Evolutionary conservation across 345 rosid genomes (phyloP).

Genomic region (Psidium friedrichsthalianum): DNA sequence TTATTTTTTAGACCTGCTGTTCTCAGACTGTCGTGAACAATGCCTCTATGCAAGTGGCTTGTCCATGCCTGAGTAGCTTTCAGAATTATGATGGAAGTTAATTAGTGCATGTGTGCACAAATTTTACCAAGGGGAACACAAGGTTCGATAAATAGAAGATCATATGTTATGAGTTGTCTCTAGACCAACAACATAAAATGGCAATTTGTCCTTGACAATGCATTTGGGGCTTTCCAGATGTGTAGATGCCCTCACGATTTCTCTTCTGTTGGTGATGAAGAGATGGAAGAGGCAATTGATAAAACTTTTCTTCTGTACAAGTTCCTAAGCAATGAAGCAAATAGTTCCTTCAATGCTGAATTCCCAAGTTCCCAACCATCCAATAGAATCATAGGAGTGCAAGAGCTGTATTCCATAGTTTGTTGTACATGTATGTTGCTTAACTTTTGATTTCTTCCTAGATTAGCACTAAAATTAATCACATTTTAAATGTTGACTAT

Average conservation of each 20-base stretch:
- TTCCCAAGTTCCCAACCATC: neutral
- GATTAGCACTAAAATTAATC: neutral
- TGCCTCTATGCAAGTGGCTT: neutral
- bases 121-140: neutral
- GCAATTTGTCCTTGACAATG: neutral
- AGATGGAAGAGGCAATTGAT: neutral
- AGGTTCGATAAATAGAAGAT: neutral
- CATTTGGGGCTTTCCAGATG: neutral
- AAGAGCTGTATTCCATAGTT: neutral
- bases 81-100: neutral
- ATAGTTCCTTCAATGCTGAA: neutral
- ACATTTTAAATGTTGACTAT: neutral
- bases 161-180: neutral
- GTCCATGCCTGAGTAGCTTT: neutral
- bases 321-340: neutral
- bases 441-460: neutral
- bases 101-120: neutral
- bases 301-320: neutral
- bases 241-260: neutral
- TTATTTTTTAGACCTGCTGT: neutral
- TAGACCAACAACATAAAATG: neutral
- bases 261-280: neutral
- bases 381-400: neutral
- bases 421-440: neutral
- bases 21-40: neutral